Evolutionary conservation across 148 eudicot species (phyloP).

Genomic region (Simmondsia chinensis): DNA sequence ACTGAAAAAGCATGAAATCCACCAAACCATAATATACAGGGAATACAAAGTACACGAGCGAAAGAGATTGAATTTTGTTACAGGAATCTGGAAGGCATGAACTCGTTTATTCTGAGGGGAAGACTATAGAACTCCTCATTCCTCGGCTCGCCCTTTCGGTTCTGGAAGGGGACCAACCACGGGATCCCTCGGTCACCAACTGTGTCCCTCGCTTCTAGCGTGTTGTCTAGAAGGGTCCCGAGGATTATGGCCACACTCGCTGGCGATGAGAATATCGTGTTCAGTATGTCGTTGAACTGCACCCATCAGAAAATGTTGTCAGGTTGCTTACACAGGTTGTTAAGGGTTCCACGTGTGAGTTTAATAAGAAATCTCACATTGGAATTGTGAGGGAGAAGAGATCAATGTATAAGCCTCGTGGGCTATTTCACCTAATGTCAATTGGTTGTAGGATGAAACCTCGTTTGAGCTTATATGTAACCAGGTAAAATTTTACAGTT

Average conservation of each 20-base stretch:
- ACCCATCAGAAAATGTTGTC: slow-evolving; percentile 6
- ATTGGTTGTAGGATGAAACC: too few species aligned
- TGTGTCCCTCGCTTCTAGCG: slow-evolving; percentile 39
- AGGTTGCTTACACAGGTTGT: too few species aligned
- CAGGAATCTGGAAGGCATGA: slow-evolving; percentile 57
- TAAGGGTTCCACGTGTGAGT: too few species aligned
- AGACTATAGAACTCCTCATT: slow-evolving; percentile 85
- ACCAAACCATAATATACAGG: slow-evolving; percentile 26
- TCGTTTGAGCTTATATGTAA: too few species aligned
- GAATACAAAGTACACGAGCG: too few species aligned
- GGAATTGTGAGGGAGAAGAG: too few species aligned
- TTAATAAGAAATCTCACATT: too few species aligned
- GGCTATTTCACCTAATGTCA: too few species aligned
- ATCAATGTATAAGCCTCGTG: too few species aligned
- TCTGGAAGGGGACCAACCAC: slow-evolving; percentile 84
- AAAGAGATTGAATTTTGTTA: slow-evolving; percentile 1
- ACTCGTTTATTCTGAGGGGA: slow-evolving; percentile 64
- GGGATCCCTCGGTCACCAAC: slow-evolving; percentile 65
- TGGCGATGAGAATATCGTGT: slow-evolving; percentile 78
- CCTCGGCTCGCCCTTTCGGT: slow-evolving; percentile 63
- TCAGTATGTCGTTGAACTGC: slow-evolving; percentile 89
- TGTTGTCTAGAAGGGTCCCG: slow-evolving; percentile 59
- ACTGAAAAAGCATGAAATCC: slow-evolving; percentile 3
- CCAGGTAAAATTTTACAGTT: too few species aligned
- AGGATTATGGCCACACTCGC: slow-evolving; percentile 74